phyloP scores from a whole-genome alignment of 305 asterid species.

The Nicotiana rustica region DNA sequence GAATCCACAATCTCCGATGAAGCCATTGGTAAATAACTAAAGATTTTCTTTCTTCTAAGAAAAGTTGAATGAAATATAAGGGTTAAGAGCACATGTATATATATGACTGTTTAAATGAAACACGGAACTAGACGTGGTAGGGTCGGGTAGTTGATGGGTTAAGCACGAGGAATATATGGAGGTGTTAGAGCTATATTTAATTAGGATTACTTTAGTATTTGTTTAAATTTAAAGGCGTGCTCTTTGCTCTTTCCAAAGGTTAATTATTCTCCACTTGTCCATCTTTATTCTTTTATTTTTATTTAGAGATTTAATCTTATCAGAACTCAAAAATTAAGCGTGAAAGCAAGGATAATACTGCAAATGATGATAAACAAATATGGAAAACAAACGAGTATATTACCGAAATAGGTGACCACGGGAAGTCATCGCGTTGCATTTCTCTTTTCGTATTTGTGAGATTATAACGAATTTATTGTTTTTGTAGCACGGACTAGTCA shows the following conservation, averaged over 20 bases:
- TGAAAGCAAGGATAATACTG: no score
- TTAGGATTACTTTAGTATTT: background rate
- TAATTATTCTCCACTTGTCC: conserved; percentile 9
- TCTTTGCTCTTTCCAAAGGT: conserved; percentile 29
- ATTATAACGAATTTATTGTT: no score
- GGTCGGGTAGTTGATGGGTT: conserved; percentile 12
- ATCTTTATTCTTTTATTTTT: no score
- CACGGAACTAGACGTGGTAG: conserved; percentile 1
- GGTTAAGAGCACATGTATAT: conserved; percentile 20
- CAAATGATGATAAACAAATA: no score
- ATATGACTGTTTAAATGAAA: background rate
- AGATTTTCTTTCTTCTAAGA: no score
- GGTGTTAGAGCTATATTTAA: background rate
- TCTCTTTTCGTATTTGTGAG: no score
- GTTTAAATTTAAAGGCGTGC: background rate
- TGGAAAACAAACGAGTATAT: no score
- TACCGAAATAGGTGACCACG: no score
- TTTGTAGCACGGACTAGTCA: no score
- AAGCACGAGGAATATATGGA: conserved; percentile 61
- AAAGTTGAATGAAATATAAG: background rate
- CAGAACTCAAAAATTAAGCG: no score
- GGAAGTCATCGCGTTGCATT: no score
- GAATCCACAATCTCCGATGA: conserved; percentile 51
- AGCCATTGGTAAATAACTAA: conserved; percentile 29
- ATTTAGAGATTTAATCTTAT: no score